Evolutionary conservation across 768 basidiomycete genomes (phyloP), one percentile per base, ranked within the genome.

Genomic region (Hirschioporus abietinus): DNA sequence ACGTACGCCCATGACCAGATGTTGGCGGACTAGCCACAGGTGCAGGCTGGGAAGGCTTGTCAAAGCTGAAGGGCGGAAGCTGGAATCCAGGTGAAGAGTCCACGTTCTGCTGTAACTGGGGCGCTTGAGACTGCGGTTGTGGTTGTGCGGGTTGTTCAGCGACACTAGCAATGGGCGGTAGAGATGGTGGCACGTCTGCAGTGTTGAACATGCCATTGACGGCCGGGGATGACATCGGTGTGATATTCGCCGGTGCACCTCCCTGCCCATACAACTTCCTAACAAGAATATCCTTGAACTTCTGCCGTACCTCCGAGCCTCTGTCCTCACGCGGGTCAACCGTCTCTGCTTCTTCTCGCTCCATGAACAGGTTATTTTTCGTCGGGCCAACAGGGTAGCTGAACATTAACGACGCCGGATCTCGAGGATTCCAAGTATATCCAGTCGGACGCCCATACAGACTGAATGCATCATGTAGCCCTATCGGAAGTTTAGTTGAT

Each of bases 401-500:
- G 76, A 96, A 99, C 89, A 98, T 95, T 76, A 96, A 83, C 10
- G 92, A 93, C 8, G 76, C 74, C 0, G 88, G 84, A 74, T 96
- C 88, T 17, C 90, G 84, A 64, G 92, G 92, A 72, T 99, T 92
- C 93, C 94, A 98, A 27, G 86, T 89, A 79, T 96, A 97, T 25
- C 82, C 78, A 25, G 86, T 84, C 5, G 95, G 95, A 61, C 96
- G 85, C 35, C 97, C 96, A 73, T 98, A 96, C 24, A 99, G 81
- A 64, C 84, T 84, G 74, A 95, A 97, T 1, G 90, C 87, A 74
- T 95, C 93, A 71, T 95, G 95, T 57, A 95, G 81, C 17, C 85
- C 92, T 92, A 70, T 64, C 23, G 10, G 67, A 20, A 6, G 4
- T 15, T 52, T 30, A 58, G 30, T 35, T 60, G n/a, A 35, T 59